phyloP scores from a whole-genome alignment of 805 yeast genomes.

The Kregervanrija delftensis region DNA sequence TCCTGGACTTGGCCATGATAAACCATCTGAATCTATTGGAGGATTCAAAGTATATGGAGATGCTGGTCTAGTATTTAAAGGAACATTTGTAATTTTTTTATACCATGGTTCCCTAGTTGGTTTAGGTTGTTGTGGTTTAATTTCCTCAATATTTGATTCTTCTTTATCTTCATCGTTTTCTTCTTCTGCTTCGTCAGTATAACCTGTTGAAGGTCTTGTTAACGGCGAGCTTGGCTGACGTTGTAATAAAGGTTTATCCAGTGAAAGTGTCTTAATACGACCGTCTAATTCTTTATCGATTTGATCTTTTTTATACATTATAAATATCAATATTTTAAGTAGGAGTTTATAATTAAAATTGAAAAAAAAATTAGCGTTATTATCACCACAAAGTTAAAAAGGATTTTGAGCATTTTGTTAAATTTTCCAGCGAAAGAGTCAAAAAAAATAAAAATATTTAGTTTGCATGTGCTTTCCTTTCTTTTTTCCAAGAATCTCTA shows the following conservation, averaged over 20 bases:
- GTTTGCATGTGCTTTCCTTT: too few species aligned
- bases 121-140: conserved; percentile 19
- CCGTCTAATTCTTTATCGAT: conserved; percentile 18
- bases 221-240: conserved; percentile 19
- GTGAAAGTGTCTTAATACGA: conserved; percentile 7
- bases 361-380: neutral
- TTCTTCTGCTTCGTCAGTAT: conserved; percentile 1
- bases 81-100: conserved; percentile 37
- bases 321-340: neutral
- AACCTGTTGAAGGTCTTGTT: conserved; percentile 15
- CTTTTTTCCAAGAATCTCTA: too few species aligned
- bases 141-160: neutral
- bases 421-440: too few species aligned
- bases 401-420: too few species aligned
- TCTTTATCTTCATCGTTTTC: conserved; percentile 4
- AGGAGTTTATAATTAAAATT: neutral
- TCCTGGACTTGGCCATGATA: conserved; percentile 91
- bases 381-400: neutral
- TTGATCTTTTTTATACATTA: conserved; percentile 17
- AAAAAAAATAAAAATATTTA: too few species aligned
- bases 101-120: conserved; percentile 31
- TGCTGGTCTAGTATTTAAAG: conserved; percentile 69
- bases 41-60: conserved; percentile 79
- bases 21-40: conserved; percentile 83
- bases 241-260: neutral